Percentiles rank a stretch among this genome's conserved stretches.
Evolutionary conservation across 352 stramenopile genomes (phyloP).

Genomic region (Globisporangium nunn): DNA sequence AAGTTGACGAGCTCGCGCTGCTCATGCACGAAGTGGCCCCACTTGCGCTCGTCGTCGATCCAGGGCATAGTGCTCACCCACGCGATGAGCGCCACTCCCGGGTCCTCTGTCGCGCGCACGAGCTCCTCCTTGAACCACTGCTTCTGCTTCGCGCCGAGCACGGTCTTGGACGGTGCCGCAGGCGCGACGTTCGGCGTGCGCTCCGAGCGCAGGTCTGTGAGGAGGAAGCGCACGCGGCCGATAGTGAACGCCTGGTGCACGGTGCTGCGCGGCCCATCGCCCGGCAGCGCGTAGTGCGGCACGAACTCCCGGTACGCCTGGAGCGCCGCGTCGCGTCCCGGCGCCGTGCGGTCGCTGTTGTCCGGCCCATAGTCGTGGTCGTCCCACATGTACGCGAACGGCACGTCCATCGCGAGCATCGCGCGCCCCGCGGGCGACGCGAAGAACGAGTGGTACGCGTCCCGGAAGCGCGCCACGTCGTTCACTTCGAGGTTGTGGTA

Average conservation of each 20-base stretch:
- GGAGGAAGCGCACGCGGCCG: constrained; percentile 75
- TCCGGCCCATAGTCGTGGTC: constrained; percentile 88
- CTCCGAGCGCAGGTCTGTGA: constrained; percentile 77
- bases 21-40: constrained; percentile 79
- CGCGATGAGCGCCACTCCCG: constrained; percentile 56
- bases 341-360: constrained; percentile 80
- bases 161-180: constrained; percentile 69
- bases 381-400: constrained; percentile 88
- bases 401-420: constrained; percentile 80
- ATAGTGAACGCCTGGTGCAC: constrained; percentile 82
- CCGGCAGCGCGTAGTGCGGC: constrained; percentile 55
- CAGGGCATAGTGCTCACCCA: constrained; percentile 88
- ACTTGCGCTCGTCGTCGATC: constrained; percentile 82
- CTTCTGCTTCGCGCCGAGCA: constrained; percentile 81
- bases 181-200: constrained; percentile 59
- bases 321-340: constrained; percentile 59
- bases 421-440: constrained; percentile 51
- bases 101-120: constrained; percentile 43
- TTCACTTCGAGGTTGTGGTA: constrained; percentile 81
- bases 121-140: constrained; percentile 84
- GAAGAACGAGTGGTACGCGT: constrained; percentile 69
- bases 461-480: constrained; percentile 45
- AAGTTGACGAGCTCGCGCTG: constrained; percentile 72
- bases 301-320: constrained; percentile 79
- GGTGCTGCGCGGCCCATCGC: constrained; percentile 12